Conservation (phyloP, 2,329 filamentous ascomycete species). For the Grosmannia clavigera region DNA sequence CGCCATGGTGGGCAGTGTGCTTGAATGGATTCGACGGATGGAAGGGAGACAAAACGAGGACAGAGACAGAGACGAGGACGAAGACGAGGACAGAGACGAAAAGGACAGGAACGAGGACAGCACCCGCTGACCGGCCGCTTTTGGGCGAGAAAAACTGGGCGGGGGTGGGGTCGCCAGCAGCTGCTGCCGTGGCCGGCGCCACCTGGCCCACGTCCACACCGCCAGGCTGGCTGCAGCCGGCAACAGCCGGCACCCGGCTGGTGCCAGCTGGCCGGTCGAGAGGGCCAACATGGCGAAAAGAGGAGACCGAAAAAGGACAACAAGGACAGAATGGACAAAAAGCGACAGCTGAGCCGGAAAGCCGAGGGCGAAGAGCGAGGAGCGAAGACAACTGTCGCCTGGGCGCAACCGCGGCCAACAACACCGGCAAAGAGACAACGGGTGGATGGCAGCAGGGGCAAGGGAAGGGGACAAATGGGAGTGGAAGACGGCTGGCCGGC, state of each 20-base stretch:
- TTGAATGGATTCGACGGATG: neutral
- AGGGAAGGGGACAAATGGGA: too few relatives aligned
- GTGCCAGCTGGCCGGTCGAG: too few relatives aligned
- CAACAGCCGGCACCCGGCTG: neutral
- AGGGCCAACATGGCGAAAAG: too few relatives aligned
- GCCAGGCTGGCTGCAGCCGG: neutral
- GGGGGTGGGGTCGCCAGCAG: neutral
- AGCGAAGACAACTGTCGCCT: too few relatives aligned
- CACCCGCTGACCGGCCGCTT: neutral
- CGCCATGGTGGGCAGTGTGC: conserved; percentile 31
- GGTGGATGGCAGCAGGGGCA: too few relatives aligned
- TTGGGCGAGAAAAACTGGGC: neutral
- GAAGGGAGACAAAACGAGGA: neutral
- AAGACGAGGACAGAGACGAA: neutral
- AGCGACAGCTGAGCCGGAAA: too few relatives aligned
- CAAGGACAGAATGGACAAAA: too few relatives aligned
- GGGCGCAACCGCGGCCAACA: too few relatives aligned
- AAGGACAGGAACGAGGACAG: neutral
- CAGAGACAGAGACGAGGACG: neutral
- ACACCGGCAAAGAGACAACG: too few relatives aligned
- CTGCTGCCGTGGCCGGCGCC: neutral
- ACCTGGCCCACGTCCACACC: neutral
- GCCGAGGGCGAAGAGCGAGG: too few relatives aligned
- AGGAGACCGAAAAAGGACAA: neutral
- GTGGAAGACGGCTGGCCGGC: too few relatives aligned